Evolutionary conservation across 805 yeast species (phyloP).

Genomic region (Tetrapisispora pingtungensis): DNA sequence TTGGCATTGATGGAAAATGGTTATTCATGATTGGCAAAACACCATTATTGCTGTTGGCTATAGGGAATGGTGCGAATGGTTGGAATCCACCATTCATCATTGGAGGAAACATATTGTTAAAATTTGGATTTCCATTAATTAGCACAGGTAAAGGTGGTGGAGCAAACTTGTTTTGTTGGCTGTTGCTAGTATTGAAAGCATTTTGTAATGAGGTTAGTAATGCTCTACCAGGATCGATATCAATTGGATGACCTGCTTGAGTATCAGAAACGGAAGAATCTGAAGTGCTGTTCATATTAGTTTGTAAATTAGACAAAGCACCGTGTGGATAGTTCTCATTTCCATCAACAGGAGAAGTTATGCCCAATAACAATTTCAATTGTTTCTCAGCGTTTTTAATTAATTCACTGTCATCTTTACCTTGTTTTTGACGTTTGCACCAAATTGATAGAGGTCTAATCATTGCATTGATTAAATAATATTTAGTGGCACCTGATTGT

Average conservation of each 20-base stretch:
- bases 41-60: conserved; percentile 13
- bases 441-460: conserved; percentile 37
- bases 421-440: conserved; percentile 44
- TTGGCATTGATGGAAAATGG: conserved; percentile 4
- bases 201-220: conserved; percentile 51
- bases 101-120: conserved; percentile 1
- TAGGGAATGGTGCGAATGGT: conserved; percentile 29
- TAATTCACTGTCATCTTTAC: conserved; percentile 46
- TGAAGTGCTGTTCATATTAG: not conserved
- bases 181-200: conserved; percentile 28
- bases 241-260: not conserved
- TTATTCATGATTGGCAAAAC: not conserved
- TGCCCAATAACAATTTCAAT: conserved; percentile 55
- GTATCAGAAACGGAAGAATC: not conserved
- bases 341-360: conserved; percentile 31
- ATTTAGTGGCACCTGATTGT: conserved; percentile 20
- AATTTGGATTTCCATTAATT: not conserved
- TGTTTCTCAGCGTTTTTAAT: conserved; percentile 54
- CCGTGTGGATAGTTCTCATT: not conserved
- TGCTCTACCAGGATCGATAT: conserved; percentile 67
- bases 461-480: conserved; percentile 33
- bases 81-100: conserved; percentile 12
- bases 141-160: conserved; percentile 7
- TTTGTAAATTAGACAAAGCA: not conserved
- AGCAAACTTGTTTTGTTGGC: conserved; percentile 3